Evolutionary conservation across 345 rosid genomes (phyloP).

Genomic region (Hibiscus trionum): DNA sequence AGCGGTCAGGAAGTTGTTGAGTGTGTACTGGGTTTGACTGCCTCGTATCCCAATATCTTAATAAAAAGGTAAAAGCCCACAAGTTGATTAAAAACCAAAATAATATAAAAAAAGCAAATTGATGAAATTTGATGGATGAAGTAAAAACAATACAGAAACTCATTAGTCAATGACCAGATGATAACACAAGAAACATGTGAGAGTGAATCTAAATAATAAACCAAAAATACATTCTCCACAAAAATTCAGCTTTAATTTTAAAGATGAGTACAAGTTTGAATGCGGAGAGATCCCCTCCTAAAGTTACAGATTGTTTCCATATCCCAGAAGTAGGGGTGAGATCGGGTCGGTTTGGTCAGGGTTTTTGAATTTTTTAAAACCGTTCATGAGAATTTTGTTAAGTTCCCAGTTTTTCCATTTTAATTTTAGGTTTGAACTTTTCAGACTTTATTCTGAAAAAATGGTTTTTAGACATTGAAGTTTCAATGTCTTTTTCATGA

Average conservation of each 20-base stretch:
- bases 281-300: background rate
- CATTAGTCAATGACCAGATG: background rate
- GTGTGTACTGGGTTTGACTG: conserved; percentile 82
- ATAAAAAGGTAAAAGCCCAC: conserved; percentile 1
- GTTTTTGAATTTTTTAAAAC: too few species aligned
- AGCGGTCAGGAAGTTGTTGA: conserved; percentile 93
- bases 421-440: too few species aligned
- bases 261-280: background rate
- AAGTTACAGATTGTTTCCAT: background rate
- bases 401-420: too few species aligned
- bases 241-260: background rate
- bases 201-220: background rate
- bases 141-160: background rate
- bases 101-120: background rate
- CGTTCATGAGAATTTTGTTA: too few species aligned
- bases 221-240: too few species aligned
- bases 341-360: too few species aligned
- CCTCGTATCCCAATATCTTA: conserved; percentile 92
- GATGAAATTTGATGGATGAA: background rate
- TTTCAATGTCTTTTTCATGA: too few species aligned
- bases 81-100: background rate
- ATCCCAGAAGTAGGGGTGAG: too few species aligned
- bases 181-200: background rate
- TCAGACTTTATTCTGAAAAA: too few species aligned
- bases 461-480: too few species aligned